Conservation (phyloP, 2,329 filamentous ascomycete genomes). For the Sporothrix schenckii region DNA sequence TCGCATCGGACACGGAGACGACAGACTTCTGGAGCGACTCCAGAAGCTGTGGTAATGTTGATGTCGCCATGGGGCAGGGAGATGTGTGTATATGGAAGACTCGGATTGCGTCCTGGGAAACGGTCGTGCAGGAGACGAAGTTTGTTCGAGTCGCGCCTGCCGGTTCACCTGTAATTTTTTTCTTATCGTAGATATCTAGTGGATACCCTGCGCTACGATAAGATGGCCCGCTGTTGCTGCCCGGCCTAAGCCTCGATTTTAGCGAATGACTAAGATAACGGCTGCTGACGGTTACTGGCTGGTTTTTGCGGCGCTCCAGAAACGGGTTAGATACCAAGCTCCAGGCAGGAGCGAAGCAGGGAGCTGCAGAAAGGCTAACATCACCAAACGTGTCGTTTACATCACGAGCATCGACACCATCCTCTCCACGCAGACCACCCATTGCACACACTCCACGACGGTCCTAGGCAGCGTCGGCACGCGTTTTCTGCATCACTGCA, state of each 20-base stretch:
- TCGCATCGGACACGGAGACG: conserved; percentile 66
- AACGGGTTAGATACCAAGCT: neutral
- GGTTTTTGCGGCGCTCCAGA: neutral
- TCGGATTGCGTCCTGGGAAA: neutral
- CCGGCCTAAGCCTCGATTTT: neutral
- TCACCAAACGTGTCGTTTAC: conserved; percentile 23
- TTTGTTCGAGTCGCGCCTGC: neutral
- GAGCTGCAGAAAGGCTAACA: conserved; percentile 19
- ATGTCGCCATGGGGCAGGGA: conserved; percentile 39
- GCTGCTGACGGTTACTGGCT: conserved; percentile 8
- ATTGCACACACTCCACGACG: neutral
- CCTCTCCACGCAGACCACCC: neutral
- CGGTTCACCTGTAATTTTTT: conserved; percentile 30
- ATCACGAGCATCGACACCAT: neutral
- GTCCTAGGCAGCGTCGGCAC: neutral
- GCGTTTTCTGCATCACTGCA: neutral
- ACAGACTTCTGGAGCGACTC: conserved; percentile 62
- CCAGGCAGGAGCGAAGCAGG: conserved; percentile 18
- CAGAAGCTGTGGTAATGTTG: conserved; percentile 51
- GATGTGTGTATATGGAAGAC: neutral
- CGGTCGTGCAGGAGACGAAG: neutral
- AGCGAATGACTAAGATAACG: neutral
- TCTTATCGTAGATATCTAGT: conserved; percentile 28
- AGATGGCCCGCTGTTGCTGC: neutral
- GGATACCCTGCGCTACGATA: conserved; percentile 25